Evolutionary conservation across 2,329 filamentous ascomycete genomes (phyloP).

Genomic region (Helminthosporium solani): DNA sequence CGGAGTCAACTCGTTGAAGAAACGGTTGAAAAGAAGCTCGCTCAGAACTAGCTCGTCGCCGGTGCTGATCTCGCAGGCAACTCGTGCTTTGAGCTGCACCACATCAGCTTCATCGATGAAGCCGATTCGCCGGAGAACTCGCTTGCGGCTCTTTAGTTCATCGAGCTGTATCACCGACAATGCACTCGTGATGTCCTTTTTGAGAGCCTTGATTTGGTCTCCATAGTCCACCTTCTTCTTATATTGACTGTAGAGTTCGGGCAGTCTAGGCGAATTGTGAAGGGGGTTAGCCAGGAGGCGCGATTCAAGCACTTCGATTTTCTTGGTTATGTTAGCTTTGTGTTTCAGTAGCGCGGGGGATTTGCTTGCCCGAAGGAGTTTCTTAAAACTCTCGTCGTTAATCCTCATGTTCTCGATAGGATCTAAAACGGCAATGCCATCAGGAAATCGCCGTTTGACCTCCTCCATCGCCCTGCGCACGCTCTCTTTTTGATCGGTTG

Average conservation of each 20-base stretch:
- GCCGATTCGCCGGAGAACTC: constrained; percentile 83
- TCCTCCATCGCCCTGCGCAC: constrained; percentile 71
- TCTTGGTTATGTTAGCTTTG: constrained; percentile 52
- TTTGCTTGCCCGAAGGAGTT: constrained; percentile 65
- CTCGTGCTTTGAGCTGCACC: constrained; percentile 93
- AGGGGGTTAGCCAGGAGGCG: constrained; percentile 84
- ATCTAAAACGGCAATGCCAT: constrained; percentile 85
- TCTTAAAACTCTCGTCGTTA: constrained; percentile 88
- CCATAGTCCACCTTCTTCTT: constrained; percentile 72
- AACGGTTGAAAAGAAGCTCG: constrained; percentile 92
- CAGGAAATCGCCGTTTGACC: constrained; percentile 83
- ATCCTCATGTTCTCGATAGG: constrained; percentile 97
- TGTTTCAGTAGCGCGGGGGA: background rate
- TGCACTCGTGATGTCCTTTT: constrained; percentile 82
- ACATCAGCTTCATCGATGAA: constrained; percentile 97
- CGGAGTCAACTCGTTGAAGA: constrained; percentile 93
- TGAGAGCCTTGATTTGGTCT: constrained; percentile 81
- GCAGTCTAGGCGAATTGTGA: constrained; percentile 82
- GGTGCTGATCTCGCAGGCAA: constrained; percentile 96
- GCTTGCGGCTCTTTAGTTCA: constrained; percentile 93
- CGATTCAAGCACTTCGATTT: constrained; percentile 96
- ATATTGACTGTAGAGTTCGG: constrained; percentile 85
- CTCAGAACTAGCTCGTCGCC: constrained; percentile 92
- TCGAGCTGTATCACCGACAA: constrained; percentile 90
- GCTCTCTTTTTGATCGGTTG: constrained; percentile 66